phyloP scores from a whole-genome alignment of 192 early-diverging fungal genomes.

The Coemansia sp. region DNA sequence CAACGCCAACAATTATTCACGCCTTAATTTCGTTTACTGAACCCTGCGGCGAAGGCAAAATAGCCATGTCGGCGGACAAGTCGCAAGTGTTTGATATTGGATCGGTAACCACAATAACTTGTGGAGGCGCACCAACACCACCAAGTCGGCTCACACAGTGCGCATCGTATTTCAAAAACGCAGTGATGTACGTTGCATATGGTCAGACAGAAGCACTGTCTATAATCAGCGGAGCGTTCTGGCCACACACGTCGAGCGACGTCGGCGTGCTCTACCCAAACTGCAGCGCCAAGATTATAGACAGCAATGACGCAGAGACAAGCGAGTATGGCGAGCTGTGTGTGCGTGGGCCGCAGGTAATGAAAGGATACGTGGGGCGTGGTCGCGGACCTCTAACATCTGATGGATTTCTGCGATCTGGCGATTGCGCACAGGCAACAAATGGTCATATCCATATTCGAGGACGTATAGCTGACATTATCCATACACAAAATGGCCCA shows the following conservation, averaged over 20 bases:
- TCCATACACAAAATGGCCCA: conserved; percentile 72
- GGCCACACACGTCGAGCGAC: conserved; percentile 12
- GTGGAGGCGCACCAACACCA: conserved; percentile 39
- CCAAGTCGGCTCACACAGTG: conserved; percentile 8
- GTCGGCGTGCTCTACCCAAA: conserved; percentile 40
- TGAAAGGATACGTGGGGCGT: conserved; percentile 76
- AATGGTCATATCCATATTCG: conserved; percentile 62
- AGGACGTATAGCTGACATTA: conserved; percentile 80
- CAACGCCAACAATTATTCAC: conserved; percentile 20
- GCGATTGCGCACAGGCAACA: conserved; percentile 71
- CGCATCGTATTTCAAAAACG: conserved; percentile 17
- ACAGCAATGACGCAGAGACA: conserved; percentile 62
- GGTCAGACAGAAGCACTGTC: conserved; percentile 34
- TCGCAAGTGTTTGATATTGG: conserved; percentile 13
- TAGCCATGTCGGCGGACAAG: not conserved
- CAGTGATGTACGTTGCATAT: conserved; percentile 21
- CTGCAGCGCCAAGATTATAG: conserved; percentile 33
- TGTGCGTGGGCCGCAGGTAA: conserved; percentile 78
- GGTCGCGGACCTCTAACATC: conserved; percentile 44
- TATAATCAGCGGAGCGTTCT: conserved; percentile 19
- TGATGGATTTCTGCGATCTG: conserved; percentile 79
- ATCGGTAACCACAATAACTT: conserved; percentile 21
- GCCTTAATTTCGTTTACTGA: conserved; percentile 8
- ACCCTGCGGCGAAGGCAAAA: not conserved
- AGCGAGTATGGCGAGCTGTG: conserved; percentile 74